phyloP scores from a whole-genome alignment of 2,329 filamentous ascomycete genomes.

The Aciculosporium take region DNA sequence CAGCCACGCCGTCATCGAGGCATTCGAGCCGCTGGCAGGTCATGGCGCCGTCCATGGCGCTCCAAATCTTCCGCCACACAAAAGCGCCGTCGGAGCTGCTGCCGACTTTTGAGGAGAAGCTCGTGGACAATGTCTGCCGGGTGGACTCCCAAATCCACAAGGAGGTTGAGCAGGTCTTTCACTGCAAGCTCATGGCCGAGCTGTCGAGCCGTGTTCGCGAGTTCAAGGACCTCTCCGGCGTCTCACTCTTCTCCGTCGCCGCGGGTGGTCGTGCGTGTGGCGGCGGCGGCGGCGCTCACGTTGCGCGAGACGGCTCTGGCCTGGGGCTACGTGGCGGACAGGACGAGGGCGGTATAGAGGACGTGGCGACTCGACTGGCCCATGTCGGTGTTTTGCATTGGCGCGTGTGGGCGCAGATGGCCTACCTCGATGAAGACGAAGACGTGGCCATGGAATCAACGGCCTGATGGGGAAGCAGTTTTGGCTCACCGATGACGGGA shows the following conservation, averaged over 20 bases:
- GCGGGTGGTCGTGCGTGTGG: slow-evolving; percentile 34
- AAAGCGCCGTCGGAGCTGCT: slow-evolving; percentile 35
- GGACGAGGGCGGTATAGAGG: slow-evolving; percentile 41
- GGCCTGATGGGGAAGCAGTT: no score
- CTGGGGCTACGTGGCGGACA: slow-evolving; percentile 25
- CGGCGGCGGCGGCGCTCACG: slow-evolving; percentile 21
- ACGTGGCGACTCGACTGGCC: slow-evolving; percentile 63
- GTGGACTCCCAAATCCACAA: slow-evolving; percentile 29
- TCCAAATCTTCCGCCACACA: slow-evolving; percentile 45
- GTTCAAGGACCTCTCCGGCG: slow-evolving; percentile 36
- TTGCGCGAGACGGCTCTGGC: slow-evolving; percentile 18
- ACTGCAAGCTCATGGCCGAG: slow-evolving; percentile 32
- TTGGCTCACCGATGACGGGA: not conserved
- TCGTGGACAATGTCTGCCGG: slow-evolving; percentile 30
- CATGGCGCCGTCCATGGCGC: slow-evolving; percentile 37
- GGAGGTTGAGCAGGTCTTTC: slow-evolving; percentile 35
- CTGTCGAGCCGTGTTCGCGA: slow-evolving; percentile 36
- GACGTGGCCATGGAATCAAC: slow-evolving; percentile 18
- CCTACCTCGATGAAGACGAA: slow-evolving; percentile 41
- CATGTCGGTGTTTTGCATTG: slow-evolving; percentile 81
- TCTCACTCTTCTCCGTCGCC: slow-evolving; percentile 39
- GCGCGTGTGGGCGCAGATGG: slow-evolving; percentile 70
- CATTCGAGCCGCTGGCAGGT: slow-evolving; percentile 36
- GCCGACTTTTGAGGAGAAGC: slow-evolving; percentile 33
- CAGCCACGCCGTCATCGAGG: slow-evolving; percentile 27